Evolutionary conservation across 2,329 filamentous ascomycete species (phyloP).

Genomic region (Penicillium corylophilum): DNA sequence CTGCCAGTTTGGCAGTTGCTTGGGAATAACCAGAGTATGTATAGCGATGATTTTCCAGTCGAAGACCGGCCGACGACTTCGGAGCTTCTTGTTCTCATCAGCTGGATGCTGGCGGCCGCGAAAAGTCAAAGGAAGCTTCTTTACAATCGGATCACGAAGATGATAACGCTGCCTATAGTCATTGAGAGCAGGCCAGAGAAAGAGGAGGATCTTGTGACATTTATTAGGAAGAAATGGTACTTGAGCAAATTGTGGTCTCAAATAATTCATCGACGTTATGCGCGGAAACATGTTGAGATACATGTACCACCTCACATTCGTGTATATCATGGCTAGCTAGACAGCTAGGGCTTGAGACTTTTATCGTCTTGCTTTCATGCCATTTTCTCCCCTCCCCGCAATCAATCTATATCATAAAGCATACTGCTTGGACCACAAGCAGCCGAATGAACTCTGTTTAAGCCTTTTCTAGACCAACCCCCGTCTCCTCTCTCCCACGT

Average conservation of each 20-base stretch:
- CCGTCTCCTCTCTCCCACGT: neutral
- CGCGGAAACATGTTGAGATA: too few relatives aligned
- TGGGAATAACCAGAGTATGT: neutral
- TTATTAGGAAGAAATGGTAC: neutral
- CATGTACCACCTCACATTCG: too few relatives aligned
- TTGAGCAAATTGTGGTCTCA: too few relatives aligned
- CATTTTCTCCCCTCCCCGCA: too few relatives aligned
- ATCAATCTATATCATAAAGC: too few relatives aligned
- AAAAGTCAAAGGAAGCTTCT: neutral
- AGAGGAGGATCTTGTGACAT: neutral
- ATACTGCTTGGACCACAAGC: too few relatives aligned
- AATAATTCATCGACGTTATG: too few relatives aligned
- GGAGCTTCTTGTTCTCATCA: conserved; percentile 9
- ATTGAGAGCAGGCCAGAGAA: conserved; percentile 4
- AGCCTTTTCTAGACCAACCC: neutral
- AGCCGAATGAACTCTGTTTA: too few relatives aligned
- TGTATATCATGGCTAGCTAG: too few relatives aligned
- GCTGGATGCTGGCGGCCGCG: conserved; percentile 10
- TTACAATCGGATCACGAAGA: conserved; percentile 1
- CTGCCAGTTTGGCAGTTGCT: too few relatives aligned
- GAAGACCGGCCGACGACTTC: neutral
- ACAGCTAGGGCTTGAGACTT: too few relatives aligned
- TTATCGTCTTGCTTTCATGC: too few relatives aligned
- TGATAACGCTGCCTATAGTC: conserved; percentile 6
- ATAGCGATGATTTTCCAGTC: neutral